phyloP scores from a whole-genome alignment of 2,329 filamentous ascomycete genomes.

The Trichoderma cornu-damae region DNA sequence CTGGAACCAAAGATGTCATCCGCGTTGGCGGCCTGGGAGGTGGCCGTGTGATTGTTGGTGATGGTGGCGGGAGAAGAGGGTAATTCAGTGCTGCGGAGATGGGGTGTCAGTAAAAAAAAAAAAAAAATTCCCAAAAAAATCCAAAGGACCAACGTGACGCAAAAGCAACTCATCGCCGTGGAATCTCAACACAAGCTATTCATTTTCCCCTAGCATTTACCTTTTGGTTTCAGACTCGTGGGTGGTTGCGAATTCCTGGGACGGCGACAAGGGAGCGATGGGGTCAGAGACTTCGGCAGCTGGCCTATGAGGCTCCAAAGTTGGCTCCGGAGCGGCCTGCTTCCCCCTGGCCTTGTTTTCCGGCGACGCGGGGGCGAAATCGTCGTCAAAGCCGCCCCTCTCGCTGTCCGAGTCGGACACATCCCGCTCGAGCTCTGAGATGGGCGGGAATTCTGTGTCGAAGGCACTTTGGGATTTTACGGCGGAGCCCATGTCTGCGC shows the following conservation, averaged over 20 bases:
- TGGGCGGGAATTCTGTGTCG: slow-evolving; percentile 83
- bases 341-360: slow-evolving; percentile 30
- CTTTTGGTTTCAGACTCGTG: slow-evolving; percentile 25
- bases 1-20: slow-evolving; percentile 42
- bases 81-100: slow-evolving; percentile 26
- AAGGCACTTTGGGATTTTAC: slow-evolving; percentile 49
- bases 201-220: slow-evolving; percentile 23
- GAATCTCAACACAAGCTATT: neutral
- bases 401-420: slow-evolving; percentile 79
- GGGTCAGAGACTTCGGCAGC: neutral
- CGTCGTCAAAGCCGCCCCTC: slow-evolving; percentile 83
- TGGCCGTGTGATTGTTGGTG: slow-evolving; percentile 23
- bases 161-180: neutral
- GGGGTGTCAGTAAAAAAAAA: slow-evolving; percentile 10
- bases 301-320: neutral
- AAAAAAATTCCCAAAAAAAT: too few species aligned
- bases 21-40: slow-evolving; percentile 31
- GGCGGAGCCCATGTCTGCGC: slow-evolving; percentile 34
- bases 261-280: slow-evolving; percentile 22
- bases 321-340: neutral
- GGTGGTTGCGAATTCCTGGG: slow-evolving; percentile 23
- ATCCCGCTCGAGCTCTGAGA: slow-evolving; percentile 76
- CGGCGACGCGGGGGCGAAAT: slow-evolving; percentile 68
- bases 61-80: slow-evolving; percentile 32
- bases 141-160: neutral